Evolutionary conservation across 1,284 basidiomycete genomes (phyloP).

Genomic region (Somion occarium): DNA sequence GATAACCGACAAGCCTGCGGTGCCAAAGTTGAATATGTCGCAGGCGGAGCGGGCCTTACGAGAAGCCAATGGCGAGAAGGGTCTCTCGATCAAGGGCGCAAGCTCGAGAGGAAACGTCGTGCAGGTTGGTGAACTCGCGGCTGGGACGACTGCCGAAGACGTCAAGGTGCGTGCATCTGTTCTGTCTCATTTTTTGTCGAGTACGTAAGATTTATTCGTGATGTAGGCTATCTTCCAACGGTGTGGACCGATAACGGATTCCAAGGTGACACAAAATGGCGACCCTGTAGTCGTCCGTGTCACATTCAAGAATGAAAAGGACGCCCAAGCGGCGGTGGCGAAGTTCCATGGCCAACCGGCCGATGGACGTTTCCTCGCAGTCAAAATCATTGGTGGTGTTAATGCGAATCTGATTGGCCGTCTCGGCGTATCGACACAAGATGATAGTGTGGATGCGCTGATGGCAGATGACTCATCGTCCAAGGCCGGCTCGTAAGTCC

Average conservation of each 20-base stretch:
- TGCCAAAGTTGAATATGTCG: slow-evolving; percentile 51
- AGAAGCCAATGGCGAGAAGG: slow-evolving; percentile 30
- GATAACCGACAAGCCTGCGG: slow-evolving; percentile 41
- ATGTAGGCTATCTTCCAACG: slow-evolving; percentile 76
- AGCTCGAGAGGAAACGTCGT: slow-evolving; percentile 63
- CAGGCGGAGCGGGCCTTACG: slow-evolving; percentile 37
- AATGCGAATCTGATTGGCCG: slow-evolving; percentile 51
- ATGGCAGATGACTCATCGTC: slow-evolving; percentile 42
- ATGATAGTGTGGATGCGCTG: slow-evolving; percentile 66
- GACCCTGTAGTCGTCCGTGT: slow-evolving; percentile 61
- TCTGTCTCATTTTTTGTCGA: neutral
- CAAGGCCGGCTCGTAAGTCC: slow-evolving; percentile 55
- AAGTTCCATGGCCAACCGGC: slow-evolving; percentile 80
- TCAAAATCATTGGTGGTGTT: slow-evolving; percentile 57
- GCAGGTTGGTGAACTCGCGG: slow-evolving; percentile 69
- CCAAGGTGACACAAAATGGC: slow-evolving; percentile 35
- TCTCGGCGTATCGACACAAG: slow-evolving; percentile 49
- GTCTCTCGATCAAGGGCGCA: slow-evolving; percentile 73
- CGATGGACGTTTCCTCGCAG: slow-evolving; percentile 70
- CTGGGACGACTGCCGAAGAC: slow-evolving; percentile 79
- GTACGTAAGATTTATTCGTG: neutral
- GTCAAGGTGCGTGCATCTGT: slow-evolving; percentile 56
- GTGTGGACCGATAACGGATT: slow-evolving; percentile 63
- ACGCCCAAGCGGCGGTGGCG: slow-evolving; percentile 64
- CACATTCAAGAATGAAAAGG: slow-evolving; percentile 61